phyloP scores from a whole-genome alignment of 345 rosid genomes.

The Boechera divaricarpa region DNA sequence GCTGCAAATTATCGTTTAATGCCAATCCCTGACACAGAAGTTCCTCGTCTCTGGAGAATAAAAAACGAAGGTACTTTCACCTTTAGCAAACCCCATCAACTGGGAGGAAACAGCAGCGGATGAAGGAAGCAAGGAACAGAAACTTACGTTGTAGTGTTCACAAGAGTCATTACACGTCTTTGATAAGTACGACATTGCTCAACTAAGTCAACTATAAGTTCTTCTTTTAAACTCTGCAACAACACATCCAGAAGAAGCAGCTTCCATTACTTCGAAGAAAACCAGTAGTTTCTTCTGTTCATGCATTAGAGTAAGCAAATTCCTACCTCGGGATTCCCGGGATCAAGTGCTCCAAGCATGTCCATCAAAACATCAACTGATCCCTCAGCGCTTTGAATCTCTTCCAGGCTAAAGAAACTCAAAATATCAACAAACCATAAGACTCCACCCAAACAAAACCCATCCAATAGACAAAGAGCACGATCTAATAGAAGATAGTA shows the following conservation, averaged over 20 bases:
- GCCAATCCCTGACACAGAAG: constrained; percentile 84
- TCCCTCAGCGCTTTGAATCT: constrained; percentile 77
- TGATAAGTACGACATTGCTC: constrained; percentile 90
- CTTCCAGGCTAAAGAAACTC: constrained; percentile 57
- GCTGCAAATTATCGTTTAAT: constrained; percentile 87
- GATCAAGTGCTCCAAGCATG: constrained; percentile 85
- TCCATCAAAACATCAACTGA: constrained; percentile 76
- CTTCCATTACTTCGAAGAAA: constrained; percentile 29
- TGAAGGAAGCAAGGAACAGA: constrained; percentile 8
- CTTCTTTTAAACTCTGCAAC: constrained; percentile 81
- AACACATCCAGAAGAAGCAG: constrained; percentile 16
- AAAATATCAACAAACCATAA: constrained; percentile 3
- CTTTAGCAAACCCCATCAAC: constrained; percentile 4
- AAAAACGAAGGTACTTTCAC: constrained; percentile 33
- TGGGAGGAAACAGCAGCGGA: constrained; percentile 6
- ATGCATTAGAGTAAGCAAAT: constrained; percentile 20
- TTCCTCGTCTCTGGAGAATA: constrained; percentile 70
- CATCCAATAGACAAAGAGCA: not conserved
- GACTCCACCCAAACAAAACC: constrained; percentile 4
- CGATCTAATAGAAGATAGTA: constrained; percentile 39
- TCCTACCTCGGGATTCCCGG: constrained; percentile 66
- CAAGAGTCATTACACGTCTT: constrained; percentile 76
- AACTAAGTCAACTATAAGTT: constrained; percentile 83
- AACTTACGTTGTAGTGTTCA: constrained; percentile 69
- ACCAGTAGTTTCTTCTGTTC: not conserved